Evolutionary conservation across 371 early-diverging fungal species (phyloP), one percentile per base, ranked within the genome.

Genomic region (Apophysomyces trapeziformis): DNA sequence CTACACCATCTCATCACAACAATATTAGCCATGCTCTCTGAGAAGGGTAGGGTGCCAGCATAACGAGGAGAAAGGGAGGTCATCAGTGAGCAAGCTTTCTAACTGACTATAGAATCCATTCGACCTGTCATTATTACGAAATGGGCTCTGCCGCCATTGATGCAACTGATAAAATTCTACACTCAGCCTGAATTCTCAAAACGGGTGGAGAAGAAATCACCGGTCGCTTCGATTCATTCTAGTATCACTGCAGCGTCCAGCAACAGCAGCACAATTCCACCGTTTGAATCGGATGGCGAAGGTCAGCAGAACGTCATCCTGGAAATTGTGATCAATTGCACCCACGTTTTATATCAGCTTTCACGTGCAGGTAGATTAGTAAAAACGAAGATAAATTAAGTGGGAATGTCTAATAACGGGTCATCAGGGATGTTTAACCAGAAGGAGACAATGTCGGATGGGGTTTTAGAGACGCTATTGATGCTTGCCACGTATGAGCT

Each of bases 1-100:
- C 66, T 89, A 0, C 87, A 86, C 67, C 80, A 84, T 18, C 68
- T 83, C 9, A 76, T 82, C 0, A 86, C 89, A 0, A 77, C 82
- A 4, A 79, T 84, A 36, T 69, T 89, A 46, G 85, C 87, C 7
- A 74, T 77, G 18, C 57, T 85, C 6, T 68, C 79, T 57, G 79
- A 83, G 47, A 80, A 80, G 68, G 82, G 82, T 81, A 67, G 36
- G 8, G 14, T 63, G n/a, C 32, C 5, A 13, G 5, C 11, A 1
- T 13, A 11, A 41, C 41, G 13, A 41, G 44, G 16, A 46, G 14
- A 62, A 54, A 26, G 6, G n/a, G 13, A 37, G 16, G 26, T 3
- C 14, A 14, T 14, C 14, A 43, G 14, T 12, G 12, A 14, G 1
- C 4, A 14, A 26, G 32, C 32, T 26, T 26, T 26, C 32, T 26